These are phyloP conservation scores for Pterocarpus santalinus DNA, from an alignment of 306 rosid species.

Conservation along the genomic window DNA sequence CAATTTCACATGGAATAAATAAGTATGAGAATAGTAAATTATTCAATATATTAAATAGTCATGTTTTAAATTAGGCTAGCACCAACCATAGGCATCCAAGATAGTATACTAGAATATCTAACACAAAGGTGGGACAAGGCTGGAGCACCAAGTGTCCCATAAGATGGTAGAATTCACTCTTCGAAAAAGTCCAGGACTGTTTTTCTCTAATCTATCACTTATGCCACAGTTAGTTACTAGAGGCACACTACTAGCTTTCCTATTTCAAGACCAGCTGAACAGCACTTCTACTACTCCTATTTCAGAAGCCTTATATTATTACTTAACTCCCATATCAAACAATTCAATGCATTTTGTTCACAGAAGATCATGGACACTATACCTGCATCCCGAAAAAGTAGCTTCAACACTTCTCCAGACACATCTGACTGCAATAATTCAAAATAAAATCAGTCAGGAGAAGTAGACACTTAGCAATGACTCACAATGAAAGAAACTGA, in stretches of 20 bases:
- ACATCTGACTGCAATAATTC: conserved; percentile 70
- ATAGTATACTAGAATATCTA: conserved; percentile 4
- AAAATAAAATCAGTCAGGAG: conserved; percentile 37
- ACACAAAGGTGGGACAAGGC: conserved; percentile 5
- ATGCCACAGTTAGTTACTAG: conserved; percentile 19
- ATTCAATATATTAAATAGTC: no score
- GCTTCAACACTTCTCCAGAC: conserved; percentile 78
- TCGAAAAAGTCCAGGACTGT: neutral
- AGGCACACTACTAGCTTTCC: neutral
- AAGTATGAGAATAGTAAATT: neutral
- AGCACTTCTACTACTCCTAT: conserved; percentile 11
- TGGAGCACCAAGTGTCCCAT: conserved; percentile 4
- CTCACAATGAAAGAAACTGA: neutral
- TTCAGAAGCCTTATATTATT: neutral
- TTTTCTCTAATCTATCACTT: conserved; percentile 2
- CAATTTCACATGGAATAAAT: neutral
- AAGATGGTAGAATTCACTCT: neutral
- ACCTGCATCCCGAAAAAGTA: conserved; percentile 83
- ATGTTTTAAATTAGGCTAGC: no score
- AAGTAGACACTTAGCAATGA: conserved; percentile 16
- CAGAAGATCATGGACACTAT: conserved; percentile 31
- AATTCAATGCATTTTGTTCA: conserved; percentile 1
- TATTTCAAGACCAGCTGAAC: neutral
- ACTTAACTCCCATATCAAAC: neutral
- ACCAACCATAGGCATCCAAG: conserved; percentile 17